These are phyloP conservation scores for Fraxinus velutina DNA, from an alignment of 305 asterid genomes.

Conservation along the genomic window DNA sequence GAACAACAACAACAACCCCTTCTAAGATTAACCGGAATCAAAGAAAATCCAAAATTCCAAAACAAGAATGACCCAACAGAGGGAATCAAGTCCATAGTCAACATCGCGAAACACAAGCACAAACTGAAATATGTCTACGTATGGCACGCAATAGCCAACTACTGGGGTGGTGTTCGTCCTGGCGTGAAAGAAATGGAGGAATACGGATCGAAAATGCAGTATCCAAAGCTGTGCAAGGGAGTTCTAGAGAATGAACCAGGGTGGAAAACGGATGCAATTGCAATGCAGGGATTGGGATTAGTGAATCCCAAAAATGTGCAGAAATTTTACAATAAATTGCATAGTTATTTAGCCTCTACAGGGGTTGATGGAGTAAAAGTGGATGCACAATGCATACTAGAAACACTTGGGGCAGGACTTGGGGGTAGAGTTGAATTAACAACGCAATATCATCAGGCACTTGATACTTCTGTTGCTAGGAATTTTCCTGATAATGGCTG, in stretches of 20 bases:
- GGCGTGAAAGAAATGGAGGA: slow-evolving; percentile 47
- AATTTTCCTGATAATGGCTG: slow-evolving; percentile 81
- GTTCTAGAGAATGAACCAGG: slow-evolving; percentile 77
- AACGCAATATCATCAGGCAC: slow-evolving; percentile 80
- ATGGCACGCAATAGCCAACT: slow-evolving; percentile 66
- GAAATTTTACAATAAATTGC: slow-evolving; percentile 54
- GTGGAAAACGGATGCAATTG: slow-evolving; percentile 66
- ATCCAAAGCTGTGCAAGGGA: slow-evolving; percentile 61
- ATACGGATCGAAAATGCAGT: slow-evolving; percentile 62
- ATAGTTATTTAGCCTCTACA: slow-evolving; percentile 44
- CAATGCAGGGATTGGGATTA: slow-evolving; percentile 48
- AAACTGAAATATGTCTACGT: slow-evolving; percentile 60
- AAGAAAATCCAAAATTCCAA: slow-evolving; percentile 71
- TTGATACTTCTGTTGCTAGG: slow-evolving; percentile 73
- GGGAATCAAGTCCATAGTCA: slow-evolving; percentile 66
- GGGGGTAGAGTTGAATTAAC: slow-evolving; percentile 90
- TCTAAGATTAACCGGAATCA: slow-evolving; percentile 62
- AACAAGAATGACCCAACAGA: slow-evolving; percentile 41
- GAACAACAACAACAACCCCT: slow-evolving; percentile 20
- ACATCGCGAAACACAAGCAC: slow-evolving; percentile 65
- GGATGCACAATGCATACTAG: slow-evolving; percentile 80
- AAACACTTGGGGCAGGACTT: slow-evolving; percentile 80
- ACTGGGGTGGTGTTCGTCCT: slow-evolving; percentile 66
- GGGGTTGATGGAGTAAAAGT: slow-evolving; percentile 67
- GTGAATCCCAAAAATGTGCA: slow-evolving; percentile 48